A percentile compares a stretch with the other conserved stretches of the same genome.
These are phyloP conservation scores for Rhodotorula diobovata DNA, from an alignment of 768 basidiomycete species.

Conservation along the genomic window DNA sequence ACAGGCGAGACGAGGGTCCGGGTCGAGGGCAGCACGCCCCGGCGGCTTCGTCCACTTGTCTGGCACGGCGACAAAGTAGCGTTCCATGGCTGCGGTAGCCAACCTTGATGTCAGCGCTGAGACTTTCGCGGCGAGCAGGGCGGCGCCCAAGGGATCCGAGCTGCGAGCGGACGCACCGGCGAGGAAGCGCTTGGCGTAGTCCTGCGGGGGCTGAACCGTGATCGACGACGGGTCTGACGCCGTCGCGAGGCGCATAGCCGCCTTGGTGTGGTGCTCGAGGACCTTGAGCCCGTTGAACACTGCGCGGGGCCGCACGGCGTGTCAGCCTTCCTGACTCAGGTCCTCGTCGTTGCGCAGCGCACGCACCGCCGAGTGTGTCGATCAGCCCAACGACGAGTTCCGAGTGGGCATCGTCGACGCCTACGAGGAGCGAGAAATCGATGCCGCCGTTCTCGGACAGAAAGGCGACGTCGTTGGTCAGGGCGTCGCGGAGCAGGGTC, in stretches of 20 bases:
- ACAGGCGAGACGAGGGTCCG: conserved; percentile 18
- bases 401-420: conserved; percentile 59
- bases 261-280: conserved; percentile 28
- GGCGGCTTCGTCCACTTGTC: conserved; percentile 21
- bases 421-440: conserved; percentile 93
- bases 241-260: conserved; percentile 11
- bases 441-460: conserved; percentile 87
- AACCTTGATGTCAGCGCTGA: no score
- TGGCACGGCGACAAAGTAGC: conserved; percentile 20
- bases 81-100: conserved; percentile 10
- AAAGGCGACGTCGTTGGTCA: conserved; percentile 91
- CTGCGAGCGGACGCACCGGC: background rate
- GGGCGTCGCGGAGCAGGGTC: conserved; percentile 77
- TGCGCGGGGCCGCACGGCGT: background rate
- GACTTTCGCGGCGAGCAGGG: no score
- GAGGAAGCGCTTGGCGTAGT: conserved; percentile 28
- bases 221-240: conserved; percentile 8
- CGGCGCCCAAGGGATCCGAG: background rate
- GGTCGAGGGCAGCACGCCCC: background rate
- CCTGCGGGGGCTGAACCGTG: conserved; percentile 23
- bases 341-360: no score
- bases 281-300: conserved; percentile 32
- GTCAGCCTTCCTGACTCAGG: background rate
- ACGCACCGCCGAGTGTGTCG: conserved; percentile 20
- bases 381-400: conserved; percentile 33